Evolutionary conservation across 257 asterid genomes (phyloP).

Genomic region (Penstemon davidsonii): DNA sequence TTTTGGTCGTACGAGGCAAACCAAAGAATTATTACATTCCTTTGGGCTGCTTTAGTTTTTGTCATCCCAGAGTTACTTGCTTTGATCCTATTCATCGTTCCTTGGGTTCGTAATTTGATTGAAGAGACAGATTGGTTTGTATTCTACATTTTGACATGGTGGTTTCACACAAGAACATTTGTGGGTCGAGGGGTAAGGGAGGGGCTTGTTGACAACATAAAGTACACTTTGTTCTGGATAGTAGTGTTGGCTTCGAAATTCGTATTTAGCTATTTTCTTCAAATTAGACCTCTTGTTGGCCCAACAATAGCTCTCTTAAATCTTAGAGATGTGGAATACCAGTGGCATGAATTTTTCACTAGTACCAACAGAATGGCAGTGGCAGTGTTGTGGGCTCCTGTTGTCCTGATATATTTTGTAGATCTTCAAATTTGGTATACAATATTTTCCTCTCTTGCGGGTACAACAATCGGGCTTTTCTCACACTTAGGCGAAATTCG

Average conservation of each 20-base stretch:
- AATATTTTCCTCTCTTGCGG: conserved; percentile 62
- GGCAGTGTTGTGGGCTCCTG: conserved; percentile 80
- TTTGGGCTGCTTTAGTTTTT: conserved; percentile 72
- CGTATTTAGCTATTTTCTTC: conserved; percentile 75
- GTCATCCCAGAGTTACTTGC: conserved; percentile 55
- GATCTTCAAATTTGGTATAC: conserved; percentile 91
- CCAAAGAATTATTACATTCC: conserved; percentile 60
- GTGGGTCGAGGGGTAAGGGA: conserved; percentile 94
- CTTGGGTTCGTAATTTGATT: conserved; percentile 77
- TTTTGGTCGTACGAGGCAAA: conserved; percentile 73
- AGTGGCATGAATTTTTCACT: conserved; percentile 86
- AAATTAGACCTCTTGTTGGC: conserved; percentile 77
- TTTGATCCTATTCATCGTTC: conserved; percentile 61
- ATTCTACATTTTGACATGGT: conserved; percentile 70
- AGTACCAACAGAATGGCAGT: conserved; percentile 77
- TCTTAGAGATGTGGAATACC: conserved; percentile 39
- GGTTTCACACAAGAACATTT: conserved; percentile 74
- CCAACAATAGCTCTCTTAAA: conserved; percentile 69
- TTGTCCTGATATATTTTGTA: conserved; percentile 74
- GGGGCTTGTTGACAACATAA: conserved; percentile 79
- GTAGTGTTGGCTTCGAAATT: conserved; percentile 64
- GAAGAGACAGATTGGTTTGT: conserved; percentile 70
- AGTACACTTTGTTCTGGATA: conserved; percentile 76
- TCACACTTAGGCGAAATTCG: conserved; percentile 93
- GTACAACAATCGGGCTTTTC: conserved; percentile 66